A percentile compares a stretch with the other conserved stretches of the same genome.
phyloP scores from a whole-genome alignment of 1,139 yeast genomes.

The Kodamaea derodonti region DNA sequence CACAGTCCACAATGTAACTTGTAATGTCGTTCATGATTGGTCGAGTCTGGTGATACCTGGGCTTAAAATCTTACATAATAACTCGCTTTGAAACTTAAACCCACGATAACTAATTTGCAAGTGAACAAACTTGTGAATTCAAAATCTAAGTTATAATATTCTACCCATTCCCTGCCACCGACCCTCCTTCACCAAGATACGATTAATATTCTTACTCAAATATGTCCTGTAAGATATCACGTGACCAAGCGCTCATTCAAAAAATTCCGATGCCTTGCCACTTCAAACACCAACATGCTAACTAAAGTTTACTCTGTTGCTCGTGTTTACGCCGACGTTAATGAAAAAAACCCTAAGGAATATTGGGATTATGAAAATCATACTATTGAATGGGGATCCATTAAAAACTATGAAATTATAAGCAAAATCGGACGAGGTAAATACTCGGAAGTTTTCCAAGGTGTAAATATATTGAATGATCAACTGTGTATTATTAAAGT shows the following conservation, averaged over 20 bases:
- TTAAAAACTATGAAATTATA: slow-evolving; percentile 81
- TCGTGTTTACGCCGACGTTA: slow-evolving; percentile 86
- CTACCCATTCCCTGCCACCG: too few species aligned
- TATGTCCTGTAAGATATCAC: too few species aligned
- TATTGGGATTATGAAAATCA: slow-evolving; percentile 92
- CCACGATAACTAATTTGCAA: too few species aligned
- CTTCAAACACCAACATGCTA: neutral
- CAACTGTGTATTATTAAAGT: slow-evolving; percentile 69
- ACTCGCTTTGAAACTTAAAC: too few species aligned
- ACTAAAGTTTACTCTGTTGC: slow-evolving; percentile 61
- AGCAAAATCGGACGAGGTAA: slow-evolving; percentile 95
- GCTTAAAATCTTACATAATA: too few species aligned
- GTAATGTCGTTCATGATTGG: too few species aligned
- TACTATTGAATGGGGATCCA: slow-evolving; percentile 68
- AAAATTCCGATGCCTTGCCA: neutral
- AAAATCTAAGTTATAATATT: too few species aligned
- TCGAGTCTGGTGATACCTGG: too few species aligned
- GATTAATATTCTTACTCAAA: too few species aligned
- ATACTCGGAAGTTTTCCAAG: slow-evolving; percentile 93
- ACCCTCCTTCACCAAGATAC: too few species aligned
- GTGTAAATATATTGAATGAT: slow-evolving; percentile 44
- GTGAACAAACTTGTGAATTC: too few species aligned
- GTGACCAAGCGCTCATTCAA: neutral
- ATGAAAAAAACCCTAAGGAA: slow-evolving; percentile 70
- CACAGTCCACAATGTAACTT: too few species aligned